These are phyloP conservation scores for Ambrosia artemisiifolia DNA, from an alignment of 129 eudicot genomes.

Conservation along the genomic window DNA sequence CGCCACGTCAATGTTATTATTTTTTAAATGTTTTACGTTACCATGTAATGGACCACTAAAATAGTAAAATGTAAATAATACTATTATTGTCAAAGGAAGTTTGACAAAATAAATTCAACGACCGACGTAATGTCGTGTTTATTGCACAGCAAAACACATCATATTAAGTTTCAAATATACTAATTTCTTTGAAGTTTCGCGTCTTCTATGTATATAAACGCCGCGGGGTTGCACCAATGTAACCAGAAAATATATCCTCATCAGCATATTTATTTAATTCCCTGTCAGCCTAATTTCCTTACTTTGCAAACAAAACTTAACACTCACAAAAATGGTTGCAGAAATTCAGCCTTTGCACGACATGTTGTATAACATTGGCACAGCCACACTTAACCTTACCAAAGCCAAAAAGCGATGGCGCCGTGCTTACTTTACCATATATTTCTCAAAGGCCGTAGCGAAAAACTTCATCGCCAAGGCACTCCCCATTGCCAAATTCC, in stretches of 20 bases:
- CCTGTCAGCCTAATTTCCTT: neutral
- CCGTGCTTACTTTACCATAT: conserved; percentile 46
- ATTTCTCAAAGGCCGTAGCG: conserved; percentile 44
- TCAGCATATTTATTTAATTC: neutral
- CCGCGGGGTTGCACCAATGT: neutral
- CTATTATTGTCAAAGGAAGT: too few species aligned
- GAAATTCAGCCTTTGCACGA: conserved; percentile 9
- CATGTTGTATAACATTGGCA: conserved; percentile 33
- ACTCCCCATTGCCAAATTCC: conserved; percentile 2
- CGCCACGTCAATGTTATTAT: too few species aligned
- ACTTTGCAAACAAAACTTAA: neutral
- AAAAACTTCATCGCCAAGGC: conserved; percentile 24
- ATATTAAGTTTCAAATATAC: too few species aligned
- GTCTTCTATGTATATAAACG: neutral
- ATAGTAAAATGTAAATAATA: too few species aligned
- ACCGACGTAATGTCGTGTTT: too few species aligned
- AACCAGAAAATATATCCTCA: neutral
- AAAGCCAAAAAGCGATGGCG: conserved; percentile 72
- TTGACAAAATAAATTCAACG: too few species aligned
- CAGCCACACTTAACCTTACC: conserved; percentile 24
- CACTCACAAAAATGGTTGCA: neutral
- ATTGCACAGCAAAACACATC: too few species aligned
- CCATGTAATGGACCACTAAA: too few species aligned
- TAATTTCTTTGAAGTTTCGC: neutral
- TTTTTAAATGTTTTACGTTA: too few species aligned